Evolutionary conservation across 352 stramenopile genomes (phyloP).

Genomic region (Elongisporangium senticosum): DNA sequence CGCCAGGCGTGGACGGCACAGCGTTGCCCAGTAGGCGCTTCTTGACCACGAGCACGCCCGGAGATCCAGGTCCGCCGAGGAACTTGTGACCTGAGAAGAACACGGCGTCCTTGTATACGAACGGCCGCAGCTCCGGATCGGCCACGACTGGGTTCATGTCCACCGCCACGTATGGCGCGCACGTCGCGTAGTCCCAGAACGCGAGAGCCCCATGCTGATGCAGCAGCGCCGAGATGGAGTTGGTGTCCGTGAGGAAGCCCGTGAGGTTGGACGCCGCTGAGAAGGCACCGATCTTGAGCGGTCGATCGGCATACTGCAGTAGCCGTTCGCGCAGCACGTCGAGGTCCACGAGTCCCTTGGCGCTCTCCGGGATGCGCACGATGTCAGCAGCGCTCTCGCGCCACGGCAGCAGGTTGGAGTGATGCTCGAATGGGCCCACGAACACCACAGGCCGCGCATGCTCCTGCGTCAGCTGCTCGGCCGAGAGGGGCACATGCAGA

Average conservation of each 20-base stretch:
- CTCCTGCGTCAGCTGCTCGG: slow-evolving; percentile 11
- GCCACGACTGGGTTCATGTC: slow-evolving; percentile 92
- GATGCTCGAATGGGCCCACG: slow-evolving; percentile 94
- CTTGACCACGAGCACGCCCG: slow-evolving; percentile 95
- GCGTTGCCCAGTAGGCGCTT: slow-evolving; percentile 70
- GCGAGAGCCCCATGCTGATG: slow-evolving; percentile 90
- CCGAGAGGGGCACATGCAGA: slow-evolving; percentile 22
- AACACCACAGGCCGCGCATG: slow-evolving; percentile 80
- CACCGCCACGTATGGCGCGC: slow-evolving; percentile 90
- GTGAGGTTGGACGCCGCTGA: slow-evolving; percentile 94
- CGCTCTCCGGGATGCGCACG: slow-evolving; percentile 60
- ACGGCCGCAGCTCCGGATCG: slow-evolving; percentile 11
- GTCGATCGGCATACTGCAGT: slow-evolving; percentile 37
- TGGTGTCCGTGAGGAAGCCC: slow-evolving; percentile 87
- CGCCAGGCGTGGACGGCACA: slow-evolving; percentile 45
- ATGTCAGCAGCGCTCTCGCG: slow-evolving; percentile 88
- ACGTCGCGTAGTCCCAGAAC: slow-evolving; percentile 96
- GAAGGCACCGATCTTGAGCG: slow-evolving; percentile 87
- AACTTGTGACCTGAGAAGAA: slow-evolving; percentile 98
- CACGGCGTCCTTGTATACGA: slow-evolving; percentile 89
- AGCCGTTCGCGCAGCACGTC: slow-evolving; percentile 46
- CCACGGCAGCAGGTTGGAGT: slow-evolving; percentile 97
- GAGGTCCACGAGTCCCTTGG: slow-evolving; percentile 47
- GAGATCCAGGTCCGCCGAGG: slow-evolving; percentile 87
- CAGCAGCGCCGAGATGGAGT: slow-evolving; percentile 84